Percentiles rank a stretch among this genome's conserved stretches.
These are phyloP conservation scores for Tolypocladium inflatum DNA, from an alignment of 2,329 filamentous ascomycete species.

Conservation along the genomic window DNA sequence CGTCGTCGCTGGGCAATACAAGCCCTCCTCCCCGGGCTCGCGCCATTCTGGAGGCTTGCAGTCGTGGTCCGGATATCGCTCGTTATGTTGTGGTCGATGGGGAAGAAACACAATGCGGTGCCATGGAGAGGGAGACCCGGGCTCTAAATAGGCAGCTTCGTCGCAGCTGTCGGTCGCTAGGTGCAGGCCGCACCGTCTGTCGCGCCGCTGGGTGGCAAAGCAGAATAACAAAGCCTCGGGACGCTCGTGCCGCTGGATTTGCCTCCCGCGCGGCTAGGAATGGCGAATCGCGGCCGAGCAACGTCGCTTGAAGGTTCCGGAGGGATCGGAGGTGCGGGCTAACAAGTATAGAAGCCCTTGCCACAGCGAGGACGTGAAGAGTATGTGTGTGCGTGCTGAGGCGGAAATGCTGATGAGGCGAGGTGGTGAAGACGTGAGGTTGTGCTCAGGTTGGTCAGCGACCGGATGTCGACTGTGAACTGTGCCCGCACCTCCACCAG, in stretches of 20 bases:
- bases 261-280: neutral
- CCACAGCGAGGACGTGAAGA: neutral
- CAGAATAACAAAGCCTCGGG: neutral
- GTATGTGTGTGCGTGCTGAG: neutral
- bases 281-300: neutral
- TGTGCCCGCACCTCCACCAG: no score
- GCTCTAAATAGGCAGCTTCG: neutral
- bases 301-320: neutral
- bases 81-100: neutral
- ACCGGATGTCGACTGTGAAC: no score
- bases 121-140: neutral
- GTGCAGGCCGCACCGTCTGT: neutral
- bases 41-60: slow-evolving; percentile 6
- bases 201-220: neutral
- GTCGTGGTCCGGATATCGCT: neutral
- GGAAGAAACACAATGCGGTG: neutral
- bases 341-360: neutral
- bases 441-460: neutral
- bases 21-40: slow-evolving; percentile 6
- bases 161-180: neutral
- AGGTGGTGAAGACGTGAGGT: neutral
- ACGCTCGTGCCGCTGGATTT: neutral
- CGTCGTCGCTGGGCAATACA: slow-evolving; percentile 16
- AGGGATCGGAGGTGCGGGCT: neutral
- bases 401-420: neutral